A percentile compares a stretch with the other conserved stretches of the same genome.
phyloP scores from a whole-genome alignment of 768 basidiomycete species.

The Suillus subluteus region DNA sequence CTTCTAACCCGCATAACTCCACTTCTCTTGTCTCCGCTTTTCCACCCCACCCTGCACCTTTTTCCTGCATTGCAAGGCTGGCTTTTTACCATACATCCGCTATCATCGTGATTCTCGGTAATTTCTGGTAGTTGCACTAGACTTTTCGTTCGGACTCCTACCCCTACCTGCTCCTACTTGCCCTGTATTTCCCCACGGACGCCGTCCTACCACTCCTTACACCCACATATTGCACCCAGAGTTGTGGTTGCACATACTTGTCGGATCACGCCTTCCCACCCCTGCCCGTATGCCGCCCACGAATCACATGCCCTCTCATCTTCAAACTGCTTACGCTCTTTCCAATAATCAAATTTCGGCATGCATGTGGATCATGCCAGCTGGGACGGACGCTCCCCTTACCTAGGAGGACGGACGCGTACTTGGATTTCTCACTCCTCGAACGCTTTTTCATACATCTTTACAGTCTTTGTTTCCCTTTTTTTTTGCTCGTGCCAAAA shows the following conservation, averaged over 20 bases:
- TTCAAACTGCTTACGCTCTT: conserved; percentile 14
- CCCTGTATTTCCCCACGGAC: conserved; percentile 16
- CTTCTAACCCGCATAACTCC: conserved; percentile 34
- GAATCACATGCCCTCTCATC: conserved; percentile 16
- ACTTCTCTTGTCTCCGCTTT: conserved; percentile 27
- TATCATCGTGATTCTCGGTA: conserved; percentile 27
- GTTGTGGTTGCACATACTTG: conserved; percentile 21
- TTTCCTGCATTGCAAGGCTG: conserved; percentile 27
- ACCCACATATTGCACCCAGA: conserved; percentile 30
- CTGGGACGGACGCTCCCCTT: conserved; percentile 26
- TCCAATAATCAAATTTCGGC: conserved; percentile 14
- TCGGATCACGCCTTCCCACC: conserved; percentile 23
- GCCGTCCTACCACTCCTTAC: conserved; percentile 31
- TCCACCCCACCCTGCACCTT: conserved; percentile 22
- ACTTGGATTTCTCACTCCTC: conserved; percentile 19
- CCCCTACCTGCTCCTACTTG: conserved; percentile 19
- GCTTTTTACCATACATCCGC: conserved; percentile 26
- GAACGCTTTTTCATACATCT: conserved; percentile 11
- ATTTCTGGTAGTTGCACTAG: conserved; percentile 25
- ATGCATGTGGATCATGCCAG: conserved; percentile 28
- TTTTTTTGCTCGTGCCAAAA: conserved; percentile 16
- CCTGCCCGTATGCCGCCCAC: conserved; percentile 21
- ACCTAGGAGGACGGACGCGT: conserved; percentile 26
- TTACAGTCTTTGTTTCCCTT: conserved; percentile 18
- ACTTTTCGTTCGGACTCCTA: conserved; percentile 26